Evolutionary conservation across 805 yeast genomes (phyloP), one percentile per base, ranked within the genome.

Genomic region (Lipomyces yamadae): DNA sequence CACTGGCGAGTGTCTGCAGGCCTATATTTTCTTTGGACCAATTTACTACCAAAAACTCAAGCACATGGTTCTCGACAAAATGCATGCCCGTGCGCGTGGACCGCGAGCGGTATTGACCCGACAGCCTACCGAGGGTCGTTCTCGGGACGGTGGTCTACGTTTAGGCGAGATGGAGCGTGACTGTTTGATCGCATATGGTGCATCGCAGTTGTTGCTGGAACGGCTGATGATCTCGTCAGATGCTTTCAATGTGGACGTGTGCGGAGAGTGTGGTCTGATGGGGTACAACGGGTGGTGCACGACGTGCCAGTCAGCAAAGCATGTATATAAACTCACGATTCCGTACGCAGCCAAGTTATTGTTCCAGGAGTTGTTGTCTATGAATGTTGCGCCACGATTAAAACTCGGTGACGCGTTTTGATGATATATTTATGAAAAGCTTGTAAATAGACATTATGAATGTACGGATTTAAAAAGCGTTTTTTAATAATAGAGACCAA

Each of bases 101-200:
- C 99, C 99, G 64, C 87, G 98, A 74, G 99, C 99, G 0, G 98
- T 95, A 11, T 83, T 95, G 66, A 95, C 99, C 8, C 88, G 99
- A 79, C 99, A 95, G 80, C 99, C 98, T 18, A 94, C 98, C 0
- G 99, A 95, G 79, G 99, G 99, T 84, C 86, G 99, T 79, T 92
- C 98, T 1, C 86, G 99, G 79, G 99, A 95, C 79, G 99, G 99
- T 86, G 99, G 99, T 77, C 85, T 95, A 77, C 89, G 99, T 83
- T 85, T 95, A 78, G 99, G 99, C 75, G 99, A 95, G 81, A 95
- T 95, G 99, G 99, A 95, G 79, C 90, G 99, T 80, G 99, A 95
- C 82, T 95, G 99, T 88, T 97, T 95, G 71, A 96, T 95, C 80
- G 99, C 99, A 0, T 95, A 95, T 75, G 99, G 99, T 75, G 99